These are phyloP conservation scores for Calonectria hongkongensis DNA, from an alignment of 2,329 filamentous ascomycete species.

Conservation along the genomic window DNA sequence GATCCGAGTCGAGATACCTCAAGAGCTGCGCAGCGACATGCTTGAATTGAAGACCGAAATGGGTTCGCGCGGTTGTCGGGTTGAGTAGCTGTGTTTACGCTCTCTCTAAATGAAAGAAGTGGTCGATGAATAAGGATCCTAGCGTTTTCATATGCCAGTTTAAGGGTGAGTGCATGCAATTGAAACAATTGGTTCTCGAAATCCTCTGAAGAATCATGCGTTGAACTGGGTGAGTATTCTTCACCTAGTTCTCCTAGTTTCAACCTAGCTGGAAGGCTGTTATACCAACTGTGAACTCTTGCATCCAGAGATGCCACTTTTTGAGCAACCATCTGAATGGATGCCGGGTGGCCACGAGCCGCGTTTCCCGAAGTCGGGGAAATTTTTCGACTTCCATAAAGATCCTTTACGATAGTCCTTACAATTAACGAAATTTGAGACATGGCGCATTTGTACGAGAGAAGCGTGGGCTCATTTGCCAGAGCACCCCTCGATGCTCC, in stretches of 20 bases:
- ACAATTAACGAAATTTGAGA: conserved; percentile 46
- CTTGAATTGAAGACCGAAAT: conserved; percentile 41
- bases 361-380: background rate
- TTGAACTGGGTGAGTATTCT: background rate
- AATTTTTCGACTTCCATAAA: conserved; percentile 41
- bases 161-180: conserved; percentile 57
- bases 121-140: conserved; percentile 56
- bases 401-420: conserved; percentile 36
- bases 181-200: conserved; percentile 52
- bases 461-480: conserved; percentile 28
- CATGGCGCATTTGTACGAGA: conserved; percentile 51
- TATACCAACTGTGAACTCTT: conserved; percentile 31
- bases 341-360: background rate
- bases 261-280: background rate
- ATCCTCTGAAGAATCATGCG: background rate
- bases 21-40: conserved; percentile 51
- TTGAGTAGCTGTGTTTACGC: background rate
- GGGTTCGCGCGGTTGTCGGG: conserved; percentile 1
- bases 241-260: conserved; percentile 7
- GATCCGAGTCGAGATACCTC: conserved; percentile 47
- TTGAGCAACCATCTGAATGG: background rate
- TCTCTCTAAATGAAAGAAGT: conserved; percentile 37
- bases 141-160: conserved; percentile 59
- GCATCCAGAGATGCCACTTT: conserved; percentile 11
- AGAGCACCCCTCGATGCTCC: conserved; percentile 18